phyloP scores from a whole-genome alignment of 208 protist species.

The Trypanosoma mega region DNA sequence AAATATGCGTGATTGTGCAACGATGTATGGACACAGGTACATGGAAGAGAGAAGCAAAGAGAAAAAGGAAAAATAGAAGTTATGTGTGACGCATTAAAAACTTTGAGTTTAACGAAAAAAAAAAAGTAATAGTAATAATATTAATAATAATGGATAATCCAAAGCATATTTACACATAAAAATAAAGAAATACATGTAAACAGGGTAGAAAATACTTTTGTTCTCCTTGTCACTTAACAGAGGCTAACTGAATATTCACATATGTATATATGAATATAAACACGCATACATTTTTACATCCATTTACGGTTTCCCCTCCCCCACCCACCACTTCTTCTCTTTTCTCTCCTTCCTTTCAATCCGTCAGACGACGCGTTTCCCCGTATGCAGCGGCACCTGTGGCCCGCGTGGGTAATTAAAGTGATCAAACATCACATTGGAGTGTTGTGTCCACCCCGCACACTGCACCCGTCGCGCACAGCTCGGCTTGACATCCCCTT shows the following conservation, averaged over 20 bases:
- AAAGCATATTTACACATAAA: no score
- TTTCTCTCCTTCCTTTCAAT: conserved; percentile 2
- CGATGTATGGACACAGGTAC: no score
- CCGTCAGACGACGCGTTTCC: conserved; percentile 38
- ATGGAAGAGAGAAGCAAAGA: background rate
- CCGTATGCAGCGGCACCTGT: conserved; percentile 24
- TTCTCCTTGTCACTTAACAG: no score
- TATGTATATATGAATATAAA: background rate
- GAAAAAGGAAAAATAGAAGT: background rate
- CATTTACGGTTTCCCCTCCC: background rate
- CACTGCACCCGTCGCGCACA: background rate
- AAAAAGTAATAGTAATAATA: conserved; percentile 15
- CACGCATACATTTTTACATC: background rate
- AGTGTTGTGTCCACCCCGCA: conserved; percentile 12
- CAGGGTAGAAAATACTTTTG: conserved; percentile 5
- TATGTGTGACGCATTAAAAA: background rate
- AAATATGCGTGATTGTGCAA: no score
- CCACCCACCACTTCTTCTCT: background rate
- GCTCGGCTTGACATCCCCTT: conserved; percentile 14
- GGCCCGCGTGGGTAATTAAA: conserved; percentile 25
- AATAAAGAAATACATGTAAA: conserved; percentile 12
- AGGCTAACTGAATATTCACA: background rate
- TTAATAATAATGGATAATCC: background rate
- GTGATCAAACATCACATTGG: conserved; percentile 36
- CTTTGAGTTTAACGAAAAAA: background rate